Evolutionary conservation across 768 basidiomycete genomes (phyloP).

Genomic region (Russula sp.): DNA sequence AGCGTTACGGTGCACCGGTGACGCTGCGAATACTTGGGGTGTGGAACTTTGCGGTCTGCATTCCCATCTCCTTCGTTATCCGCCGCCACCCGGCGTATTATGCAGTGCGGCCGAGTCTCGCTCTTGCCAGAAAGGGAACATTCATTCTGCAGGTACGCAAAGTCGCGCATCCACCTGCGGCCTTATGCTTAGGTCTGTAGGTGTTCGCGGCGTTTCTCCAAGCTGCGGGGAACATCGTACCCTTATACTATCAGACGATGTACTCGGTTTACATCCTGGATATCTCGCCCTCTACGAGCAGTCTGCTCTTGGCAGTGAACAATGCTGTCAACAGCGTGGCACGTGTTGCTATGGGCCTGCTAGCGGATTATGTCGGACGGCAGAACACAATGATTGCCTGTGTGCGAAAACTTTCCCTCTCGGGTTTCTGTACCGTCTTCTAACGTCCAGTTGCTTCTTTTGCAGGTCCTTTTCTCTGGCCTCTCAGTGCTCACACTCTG

Average conservation of each 20-base stretch:
- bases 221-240: conserved; percentile 42
- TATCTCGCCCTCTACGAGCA: conserved; percentile 35
- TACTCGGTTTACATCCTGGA: conserved; percentile 38
- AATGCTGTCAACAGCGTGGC: conserved; percentile 40
- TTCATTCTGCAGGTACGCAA: conserved; percentile 37
- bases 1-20: conserved; percentile 33
- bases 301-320: conserved; percentile 38
- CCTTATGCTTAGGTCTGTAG: conserved; percentile 23
- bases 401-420: conserved; percentile 25
- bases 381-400: conserved; percentile 41
- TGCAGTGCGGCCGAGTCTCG: conserved; percentile 32
- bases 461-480: conserved; percentile 36
- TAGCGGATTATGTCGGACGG: conserved; percentile 39
- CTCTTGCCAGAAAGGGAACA: conserved; percentile 36
- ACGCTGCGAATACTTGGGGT: conserved; percentile 37
- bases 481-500: conserved; percentile 39
- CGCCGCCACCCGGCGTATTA: conserved; percentile 27
- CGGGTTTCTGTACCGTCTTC: too few species aligned
- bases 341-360: conserved; percentile 37
- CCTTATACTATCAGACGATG: conserved; percentile 39
- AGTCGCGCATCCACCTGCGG: not conserved
- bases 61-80: conserved; percentile 36
- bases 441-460: not conserved
- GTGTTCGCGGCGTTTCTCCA: conserved; percentile 38
- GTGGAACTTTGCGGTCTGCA: conserved; percentile 37